Evolutionary conservation across 768 basidiomycete genomes (phyloP), one percentile per base, ranked within the genome.

Genomic region (Suillus americanus): DNA sequence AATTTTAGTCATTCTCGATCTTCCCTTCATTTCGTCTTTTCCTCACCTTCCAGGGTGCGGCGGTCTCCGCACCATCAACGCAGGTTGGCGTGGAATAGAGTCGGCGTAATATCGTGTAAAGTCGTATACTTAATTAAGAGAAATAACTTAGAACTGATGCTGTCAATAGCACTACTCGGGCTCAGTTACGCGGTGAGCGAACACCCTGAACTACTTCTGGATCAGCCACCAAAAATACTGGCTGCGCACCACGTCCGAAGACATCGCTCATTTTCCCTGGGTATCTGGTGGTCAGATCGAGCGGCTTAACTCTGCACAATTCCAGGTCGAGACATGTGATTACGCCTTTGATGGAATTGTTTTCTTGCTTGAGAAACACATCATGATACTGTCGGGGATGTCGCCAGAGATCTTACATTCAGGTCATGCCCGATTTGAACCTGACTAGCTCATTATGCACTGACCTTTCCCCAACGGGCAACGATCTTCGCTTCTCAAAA

Each of bases 391-490:
- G 38, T 41, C 40, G 18, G 53, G 16, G 23, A 41, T 41, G 41
- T n/a, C n/a, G n/a, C n/a, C 18, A 28, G 40, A 4, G 20, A 54
- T 35, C 12, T 59, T 41, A 40, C 40, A 43, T 41, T 20, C 57
- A 41, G 28, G 40, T 20, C 16, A 25, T 59, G 3, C 40, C 40
- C 40, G 38, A 59, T 41, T 40, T 59, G 28, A 59, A 28, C 40
- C 57, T 59, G 38, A 13, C 41, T 18, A 43, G 28, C 25, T 41
- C 40, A 41, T 28, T 6, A 30, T 41, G 40, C 40, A 12, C 40
- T 41, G 25, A 9, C 18, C 6, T 59, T 28, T 28, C 40, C 57
- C 40, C n/a, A 75, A 73, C 64, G 62, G 74, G 75, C 67, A 73
- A 64, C 70, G 25, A 48, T 53, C 50, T 62, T 54, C 61, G 63